Base-by-base conservation (phyloP, 2,329 filamentous ascomycete species). In the Ampelomyces quisqualis region DNA sequence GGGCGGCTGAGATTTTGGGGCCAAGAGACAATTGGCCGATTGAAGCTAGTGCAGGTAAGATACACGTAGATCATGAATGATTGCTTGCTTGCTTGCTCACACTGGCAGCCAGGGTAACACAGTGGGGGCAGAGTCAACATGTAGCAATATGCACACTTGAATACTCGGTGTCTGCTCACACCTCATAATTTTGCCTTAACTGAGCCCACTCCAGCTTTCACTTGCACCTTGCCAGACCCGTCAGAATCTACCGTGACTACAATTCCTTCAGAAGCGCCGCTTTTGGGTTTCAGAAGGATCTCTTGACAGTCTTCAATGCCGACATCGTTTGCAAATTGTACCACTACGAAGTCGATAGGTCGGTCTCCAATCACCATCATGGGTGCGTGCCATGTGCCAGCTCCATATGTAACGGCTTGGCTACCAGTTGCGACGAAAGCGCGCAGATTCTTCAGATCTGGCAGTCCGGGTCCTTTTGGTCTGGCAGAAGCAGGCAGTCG, bases 381-480 rank as follows among this genome's bases (percentile, higher is more conserved):
- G 0, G 93, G 93, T 47, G 91, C 90, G 73, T 98, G 93, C 91
- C 85, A 98, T 38, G 90, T 96, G 4, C 89, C 93, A 1, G 87
- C 83, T 1, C 80, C 89, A 67, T 97, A 98, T 2, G 90, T 96
- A 10, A 98, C 88, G 8, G 89, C 90, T 72, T 95, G 89, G 17
- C 78, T 77, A 2, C 82, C 84, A 34, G 77, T 80, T 1, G 88
- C 90, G 39, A 94, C 71, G 64, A 96, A 98, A 0, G 90, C 91
- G 53, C 76, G 78, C 26, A 95, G 57, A 7, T 79, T 76, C 15
- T 67, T 64, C 27, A 95, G 62, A 66, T 96, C 89, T 0, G 93
- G 91, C 13, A 88, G 66, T 0, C 84, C 84, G 55, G 62, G 76
- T 36, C 56, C 71, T 43, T 78, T 71, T 2, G 69, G 71, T 20